These are phyloP conservation scores for Liriodendron chinense DNA, from an alignment of 164 flowering plant species.

Conservation along the genomic window DNA sequence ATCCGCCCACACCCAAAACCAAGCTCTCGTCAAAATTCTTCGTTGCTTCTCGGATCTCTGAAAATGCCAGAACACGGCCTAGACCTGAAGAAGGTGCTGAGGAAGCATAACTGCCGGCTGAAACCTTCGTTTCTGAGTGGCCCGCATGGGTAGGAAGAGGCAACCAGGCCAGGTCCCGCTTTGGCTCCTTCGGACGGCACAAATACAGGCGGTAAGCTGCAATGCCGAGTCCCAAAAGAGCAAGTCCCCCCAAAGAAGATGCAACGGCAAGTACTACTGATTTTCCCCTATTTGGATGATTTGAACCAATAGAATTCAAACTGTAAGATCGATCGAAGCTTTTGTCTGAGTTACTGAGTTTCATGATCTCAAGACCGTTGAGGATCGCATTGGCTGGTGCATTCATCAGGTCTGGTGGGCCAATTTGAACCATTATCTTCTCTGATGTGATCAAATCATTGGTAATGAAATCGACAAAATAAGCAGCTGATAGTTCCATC, in stretches of 20 bases:
- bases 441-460: constrained; percentile 24
- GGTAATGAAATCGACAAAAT: constrained; percentile 35
- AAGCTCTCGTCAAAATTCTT: constrained; percentile 42
- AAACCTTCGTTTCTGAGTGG: constrained; percentile 35
- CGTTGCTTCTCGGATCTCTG: constrained; percentile 43
- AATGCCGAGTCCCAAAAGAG: constrained; percentile 16
- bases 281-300: constrained; percentile 16
- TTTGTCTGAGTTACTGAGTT: constrained; percentile 30
- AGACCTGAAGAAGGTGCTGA: constrained; percentile 29
- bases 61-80: constrained; percentile 31
- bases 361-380: constrained; percentile 58
- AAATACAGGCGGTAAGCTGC: constrained; percentile 17
- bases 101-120: constrained; percentile 33
- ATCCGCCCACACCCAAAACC: constrained; percentile 49
- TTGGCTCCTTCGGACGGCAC: constrained; percentile 22
- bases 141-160: constrained; percentile 35
- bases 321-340: constrained; percentile 33
- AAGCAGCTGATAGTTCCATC: constrained; percentile 34
- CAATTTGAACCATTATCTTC: constrained; percentile 38
- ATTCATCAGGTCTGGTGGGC: constrained; percentile 30
- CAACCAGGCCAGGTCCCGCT: constrained; percentile 19
- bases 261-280: constrained; percentile 15
- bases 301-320: constrained; percentile 1
- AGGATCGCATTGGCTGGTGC: constrained; percentile 43
- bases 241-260: constrained; percentile 24